Evolutionary conservation across 352 stramenopile genomes (phyloP), one percentile per base, ranked within the genome.

Genomic region (Globisporangium splendens): DNA sequence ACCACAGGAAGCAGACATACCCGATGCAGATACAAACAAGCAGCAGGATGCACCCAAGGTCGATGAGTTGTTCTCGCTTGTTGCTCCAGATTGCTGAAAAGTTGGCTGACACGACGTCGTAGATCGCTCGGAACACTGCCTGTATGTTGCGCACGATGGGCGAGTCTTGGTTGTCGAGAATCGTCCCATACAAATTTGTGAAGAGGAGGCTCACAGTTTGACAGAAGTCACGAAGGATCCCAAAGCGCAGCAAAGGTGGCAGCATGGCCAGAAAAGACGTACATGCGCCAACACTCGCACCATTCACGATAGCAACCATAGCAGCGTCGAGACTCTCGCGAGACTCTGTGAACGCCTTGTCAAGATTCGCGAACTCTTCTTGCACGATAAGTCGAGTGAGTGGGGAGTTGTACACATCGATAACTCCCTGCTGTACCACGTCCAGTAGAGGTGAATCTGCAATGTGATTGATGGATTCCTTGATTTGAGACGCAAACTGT

Each of bases 171-270:
- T 75, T 56, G 1, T 69, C 52, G 3, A 75, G 38, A 8, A 75
- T 53, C 11, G 66, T 49, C 21, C 35, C 62, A 47, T 80, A 78
- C 31, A 83, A 48, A 8, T 69, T 68, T 15, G 61, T 64, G 64
- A 83, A 78, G 33, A 83, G 75, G 8, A 83, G 57, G 15, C 69
- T 70, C 1, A 71, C 59, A 0, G 69, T 77, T 50, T 80, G 71
- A n/a, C 67, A 66, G 41, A 79, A 83, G 20, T 83, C 73, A 3
- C 73, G 70, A n/a, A 68, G 44, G 22, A 83, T 80, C 18, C 79
- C 73, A 8, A 83, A 47, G 10, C 71, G 68, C 24, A 79, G 49
- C 14, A 83, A 48, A 11, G 70, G 66, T 15, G 73, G 73, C 12
- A 83, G 39, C 35, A 50, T 51, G 14, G 58, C 50, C 12, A 73